Base-by-base conservation (phyloP, 2,329 filamentous ascomycete species). In the Hypoxylon sp. region DNA sequence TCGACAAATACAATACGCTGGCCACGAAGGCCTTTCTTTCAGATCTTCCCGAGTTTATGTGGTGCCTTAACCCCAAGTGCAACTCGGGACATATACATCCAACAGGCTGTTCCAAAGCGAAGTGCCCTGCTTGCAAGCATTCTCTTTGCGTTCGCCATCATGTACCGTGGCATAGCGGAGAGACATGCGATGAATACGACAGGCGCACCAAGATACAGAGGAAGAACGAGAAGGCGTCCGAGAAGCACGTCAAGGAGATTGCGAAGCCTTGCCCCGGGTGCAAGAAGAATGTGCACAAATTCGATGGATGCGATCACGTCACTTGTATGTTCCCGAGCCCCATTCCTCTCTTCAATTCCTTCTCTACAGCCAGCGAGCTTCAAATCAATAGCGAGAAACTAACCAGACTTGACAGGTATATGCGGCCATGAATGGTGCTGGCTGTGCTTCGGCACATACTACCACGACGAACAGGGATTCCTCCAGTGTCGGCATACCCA, bases 371-470 rank as follows among this genome's bases (percentile, higher is more conserved):
- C n/a, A 22, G 22, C 10, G 24, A 41, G 8, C 4, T 15, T 34
- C 34, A 4, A 24, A 34, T 3, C 15, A 19, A 4, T 30, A 17
- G 26, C 6, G 19, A 28, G 26, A 59, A 34, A 62, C 44, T 41
- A 39, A 68, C 17, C 7, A 32, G 28, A 11, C 19, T 30, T 49
- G 4, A 4, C 28, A 71, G 70, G 70, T 24, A 47, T 68, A 5
- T 81, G 79, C 50, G 74, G 76, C 6, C 75, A 79, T 32, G 74
- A 80, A 50, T 80, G 77, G 77, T 80, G 78, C 64, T 80, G 79
- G 65, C 17, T 77, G 8, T 81, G 79, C 63, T 69, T 71, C 7
- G 74, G 67, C 0, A 53, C 69, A 3, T 79, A 74, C 56, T 68
- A 71, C 26, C 64, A 59, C 34, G 71, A 75, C 50, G 41, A 62